Evolutionary conservation across 169 alveolate species (phyloP).

Genomic region (Plasmodium malariae): DNA sequence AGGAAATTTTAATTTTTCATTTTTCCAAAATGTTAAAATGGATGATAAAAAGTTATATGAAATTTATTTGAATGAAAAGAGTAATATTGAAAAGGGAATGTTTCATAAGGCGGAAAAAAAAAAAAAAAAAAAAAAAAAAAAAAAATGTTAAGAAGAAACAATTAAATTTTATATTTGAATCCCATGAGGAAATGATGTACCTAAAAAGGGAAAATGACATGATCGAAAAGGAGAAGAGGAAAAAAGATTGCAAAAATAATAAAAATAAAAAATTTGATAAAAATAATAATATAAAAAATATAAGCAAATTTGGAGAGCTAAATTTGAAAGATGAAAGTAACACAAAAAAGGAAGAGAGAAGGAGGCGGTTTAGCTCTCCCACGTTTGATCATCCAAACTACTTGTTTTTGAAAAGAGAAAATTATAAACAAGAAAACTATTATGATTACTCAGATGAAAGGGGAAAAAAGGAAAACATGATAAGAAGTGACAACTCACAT

Average conservation of each 20-base stretch:
- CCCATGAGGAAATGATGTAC: constrained; percentile 60
- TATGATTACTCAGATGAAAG: neutral
- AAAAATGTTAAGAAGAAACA: constrained; percentile 14
- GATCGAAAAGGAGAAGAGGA: neutral
- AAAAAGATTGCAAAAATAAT: neutral
- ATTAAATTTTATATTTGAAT: constrained; percentile 49
- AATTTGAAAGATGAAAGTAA: no score
- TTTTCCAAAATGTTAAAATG: constrained; percentile 29
- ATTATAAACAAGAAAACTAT: constrained; percentile 1
- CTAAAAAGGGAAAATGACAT: constrained; percentile 29
- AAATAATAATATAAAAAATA: neutral
- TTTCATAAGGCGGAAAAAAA: constrained; percentile 3
- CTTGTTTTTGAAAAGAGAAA: constrained; percentile 10
- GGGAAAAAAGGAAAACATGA: neutral
- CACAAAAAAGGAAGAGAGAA: neutral
- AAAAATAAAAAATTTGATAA: neutral
- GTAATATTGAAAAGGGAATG: constrained; percentile 31
- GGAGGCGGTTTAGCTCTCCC: no score
- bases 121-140: constrained; percentile 24
- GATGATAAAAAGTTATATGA: constrained; percentile 51
- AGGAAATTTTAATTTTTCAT: constrained; percentile 21
- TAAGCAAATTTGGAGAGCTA: no score
- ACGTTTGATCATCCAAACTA: no score
- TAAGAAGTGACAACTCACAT: neutral
- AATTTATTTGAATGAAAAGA: constrained; percentile 68